Evolutionary conservation across 2,329 filamentous ascomycete species (phyloP).

Genomic region (Aspergillus brunneoviolaceus): DNA sequence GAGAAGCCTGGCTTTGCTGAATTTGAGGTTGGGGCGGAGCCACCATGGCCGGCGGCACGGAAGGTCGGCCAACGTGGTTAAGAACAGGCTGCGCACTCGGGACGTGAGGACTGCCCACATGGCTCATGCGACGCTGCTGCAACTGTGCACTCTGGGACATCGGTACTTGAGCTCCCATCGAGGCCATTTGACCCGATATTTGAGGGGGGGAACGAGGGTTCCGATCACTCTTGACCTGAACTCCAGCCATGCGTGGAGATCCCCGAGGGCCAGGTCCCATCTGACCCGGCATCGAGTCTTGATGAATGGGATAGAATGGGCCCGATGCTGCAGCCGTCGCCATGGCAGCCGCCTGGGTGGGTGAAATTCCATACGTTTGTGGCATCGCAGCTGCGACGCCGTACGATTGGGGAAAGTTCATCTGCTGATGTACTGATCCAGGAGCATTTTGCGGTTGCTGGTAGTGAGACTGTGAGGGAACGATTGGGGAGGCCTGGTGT

Average conservation of each 20-base stretch:
- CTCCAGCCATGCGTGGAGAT: slow-evolving; percentile 73
- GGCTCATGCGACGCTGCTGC: slow-evolving; percentile 69
- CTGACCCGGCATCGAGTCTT: slow-evolving; percentile 67
- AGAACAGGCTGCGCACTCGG: slow-evolving; percentile 73
- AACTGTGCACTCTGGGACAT: slow-evolving; percentile 59
- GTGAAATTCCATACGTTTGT: slow-evolving; percentile 70
- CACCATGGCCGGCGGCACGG: slow-evolving; percentile 52
- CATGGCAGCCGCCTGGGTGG: slow-evolving; percentile 89
- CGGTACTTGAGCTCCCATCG: slow-evolving; percentile 48
- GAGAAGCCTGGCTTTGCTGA: slow-evolving; percentile 70
- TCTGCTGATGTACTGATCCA: slow-evolving; percentile 63
- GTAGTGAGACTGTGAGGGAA: slow-evolving; percentile 72
- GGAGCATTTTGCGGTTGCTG: slow-evolving; percentile 62
- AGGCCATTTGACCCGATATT: slow-evolving; percentile 60
- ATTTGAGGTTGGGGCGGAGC: slow-evolving; percentile 57
- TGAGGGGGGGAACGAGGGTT: slow-evolving; percentile 74
- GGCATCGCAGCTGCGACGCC: slow-evolving; percentile 74
- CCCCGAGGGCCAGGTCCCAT: slow-evolving; percentile 56
- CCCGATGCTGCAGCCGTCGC: slow-evolving; percentile 90
- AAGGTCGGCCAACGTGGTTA: slow-evolving; percentile 61
- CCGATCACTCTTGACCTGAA: slow-evolving; percentile 69
- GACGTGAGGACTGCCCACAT: slow-evolving; percentile 71
- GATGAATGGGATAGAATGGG: slow-evolving; percentile 71
- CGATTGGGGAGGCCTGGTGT: slow-evolving; percentile 74
- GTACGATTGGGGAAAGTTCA: slow-evolving; percentile 78